phyloP scores from a whole-genome alignment of 1,139 yeast genomes.

The Saccharomyces hybrid region DNA sequence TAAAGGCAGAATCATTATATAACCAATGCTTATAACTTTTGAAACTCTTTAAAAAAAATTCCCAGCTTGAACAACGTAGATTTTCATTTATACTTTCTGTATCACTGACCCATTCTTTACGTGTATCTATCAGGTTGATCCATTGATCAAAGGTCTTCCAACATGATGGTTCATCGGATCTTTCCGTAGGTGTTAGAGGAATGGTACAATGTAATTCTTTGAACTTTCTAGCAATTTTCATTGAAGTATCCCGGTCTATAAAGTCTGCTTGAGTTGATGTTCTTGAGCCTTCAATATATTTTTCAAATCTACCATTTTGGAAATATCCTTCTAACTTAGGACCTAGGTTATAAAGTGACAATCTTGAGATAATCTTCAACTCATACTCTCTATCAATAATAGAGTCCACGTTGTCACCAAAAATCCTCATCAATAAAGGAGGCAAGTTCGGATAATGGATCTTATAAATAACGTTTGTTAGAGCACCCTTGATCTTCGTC shows the following conservation, averaged over 20 bases:
- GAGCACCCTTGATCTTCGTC: conserved; percentile 54
- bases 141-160: conserved; percentile 71
- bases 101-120: conserved; percentile 27
- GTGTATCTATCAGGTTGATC: conserved; percentile 48
- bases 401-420: conserved; percentile 80
- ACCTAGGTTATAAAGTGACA: conserved; percentile 67
- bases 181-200: conserved; percentile 46
- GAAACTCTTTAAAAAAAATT: conserved; percentile 41
- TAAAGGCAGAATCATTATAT: conserved; percentile 19
- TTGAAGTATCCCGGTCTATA: conserved; percentile 54
- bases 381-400: conserved; percentile 77
- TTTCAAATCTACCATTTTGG: conserved; percentile 85
- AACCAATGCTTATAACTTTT: conserved; percentile 57
- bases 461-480: conserved; percentile 70
- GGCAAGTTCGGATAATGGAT: conserved; percentile 14
- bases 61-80: conserved; percentile 45
- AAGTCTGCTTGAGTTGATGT: conserved; percentile 57
- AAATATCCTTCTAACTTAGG: conserved; percentile 79
- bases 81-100: conserved; percentile 34
- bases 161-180: conserved; percentile 49
- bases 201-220: conserved; percentile 80
- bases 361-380: conserved; percentile 55
- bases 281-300: conserved; percentile 60
- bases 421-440: conserved; percentile 58
- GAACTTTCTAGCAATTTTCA: conserved; percentile 88